phyloP scores from a whole-genome alignment of 1,284 basidiomycete species.

The Malassezia sympodialis region DNA sequence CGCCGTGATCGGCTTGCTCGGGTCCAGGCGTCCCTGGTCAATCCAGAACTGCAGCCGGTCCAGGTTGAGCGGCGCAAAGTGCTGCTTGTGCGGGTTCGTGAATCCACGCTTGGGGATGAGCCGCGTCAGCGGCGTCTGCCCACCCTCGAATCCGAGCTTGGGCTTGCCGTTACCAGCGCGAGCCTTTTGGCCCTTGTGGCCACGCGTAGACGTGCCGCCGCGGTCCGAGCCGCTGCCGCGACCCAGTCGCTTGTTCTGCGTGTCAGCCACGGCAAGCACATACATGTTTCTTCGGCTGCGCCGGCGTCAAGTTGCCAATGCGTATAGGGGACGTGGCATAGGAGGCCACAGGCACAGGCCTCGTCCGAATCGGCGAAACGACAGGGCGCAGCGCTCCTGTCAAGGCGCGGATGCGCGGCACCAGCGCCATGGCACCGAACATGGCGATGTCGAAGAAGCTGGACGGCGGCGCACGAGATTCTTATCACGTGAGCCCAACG shows the following conservation, averaged over 20 bases:
- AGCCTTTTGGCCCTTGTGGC: conserved; percentile 91
- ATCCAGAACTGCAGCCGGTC: conserved; percentile 84
- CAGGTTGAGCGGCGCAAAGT: conserved; percentile 73
- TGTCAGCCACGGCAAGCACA: background rate
- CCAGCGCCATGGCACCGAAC: conserved; percentile 1
- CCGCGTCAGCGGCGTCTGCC: conserved; percentile 86
- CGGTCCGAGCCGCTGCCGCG: conserved; percentile 80
- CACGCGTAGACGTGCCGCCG: conserved; percentile 82
- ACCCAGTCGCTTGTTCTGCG: conserved; percentile 77
- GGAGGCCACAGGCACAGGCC: background rate
- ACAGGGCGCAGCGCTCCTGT: background rate
- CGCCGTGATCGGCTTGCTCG: conserved; percentile 76
- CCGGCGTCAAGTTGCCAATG: conserved; percentile 17
- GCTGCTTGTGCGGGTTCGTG: conserved; percentile 60
- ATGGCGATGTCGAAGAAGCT: background rate
- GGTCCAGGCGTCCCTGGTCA: conserved; percentile 66
- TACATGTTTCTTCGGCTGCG: conserved; percentile 12
- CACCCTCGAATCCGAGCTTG: conserved; percentile 73
- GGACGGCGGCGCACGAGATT: background rate
- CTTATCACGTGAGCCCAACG: background rate
- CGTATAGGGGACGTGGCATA: conserved; percentile 6
- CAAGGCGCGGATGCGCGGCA: conserved; percentile 4
- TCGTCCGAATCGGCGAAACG: background rate
- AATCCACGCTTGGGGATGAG: conserved; percentile 89
- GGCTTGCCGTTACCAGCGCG: conserved; percentile 81